Conservation (phyloP, 1,139 yeast species). For the Saccharomyces hybrid region DNA sequence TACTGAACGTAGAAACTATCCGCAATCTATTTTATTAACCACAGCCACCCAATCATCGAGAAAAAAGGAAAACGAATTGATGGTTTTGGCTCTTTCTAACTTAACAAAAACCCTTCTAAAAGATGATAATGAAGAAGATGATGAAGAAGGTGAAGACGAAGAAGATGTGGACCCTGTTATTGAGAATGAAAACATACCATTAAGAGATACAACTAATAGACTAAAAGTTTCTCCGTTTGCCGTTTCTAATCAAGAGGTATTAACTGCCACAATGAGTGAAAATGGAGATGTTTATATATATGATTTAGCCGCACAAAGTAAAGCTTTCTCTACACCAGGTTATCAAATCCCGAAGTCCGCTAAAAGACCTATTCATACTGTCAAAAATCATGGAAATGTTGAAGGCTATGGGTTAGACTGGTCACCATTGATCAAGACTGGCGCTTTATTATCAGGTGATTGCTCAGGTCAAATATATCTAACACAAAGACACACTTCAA, state of each 20-base stretch:
- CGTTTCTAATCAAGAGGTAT: conserved; percentile 44
- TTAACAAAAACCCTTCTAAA: conserved; percentile 77
- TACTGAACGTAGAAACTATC: conserved; percentile 78
- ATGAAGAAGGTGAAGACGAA: conserved; percentile 62
- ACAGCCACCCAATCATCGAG: conserved; percentile 93
- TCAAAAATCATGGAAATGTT: conserved; percentile 82
- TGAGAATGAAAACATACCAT: conserved; percentile 72
- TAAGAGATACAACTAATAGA: conserved; percentile 82
- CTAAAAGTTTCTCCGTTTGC: conserved; percentile 80
- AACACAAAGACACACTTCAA: conserved; percentile 67
- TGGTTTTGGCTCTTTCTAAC: conserved; percentile 75
- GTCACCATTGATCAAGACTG: conserved; percentile 80
- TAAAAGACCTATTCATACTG: conserved; percentile 79
- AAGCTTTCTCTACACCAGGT: conserved; percentile 86
- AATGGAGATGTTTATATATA: conserved; percentile 82
- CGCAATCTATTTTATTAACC: conserved; percentile 77
- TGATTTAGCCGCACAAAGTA: conserved; percentile 71
- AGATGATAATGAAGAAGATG: conserved; percentile 72
- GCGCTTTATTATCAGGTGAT: conserved; percentile 85
- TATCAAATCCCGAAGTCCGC: conserved; percentile 66
- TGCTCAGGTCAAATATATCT: conserved; percentile 72
- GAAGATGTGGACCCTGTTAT: conserved; percentile 76
- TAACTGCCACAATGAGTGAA: conserved; percentile 86
- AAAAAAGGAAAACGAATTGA: conserved; percentile 79
- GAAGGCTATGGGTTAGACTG: conserved; percentile 98